These are phyloP conservation scores for Aspergillus sojae DNA, from an alignment of 2,329 filamentous ascomycete genomes.

Conservation along the genomic window DNA sequence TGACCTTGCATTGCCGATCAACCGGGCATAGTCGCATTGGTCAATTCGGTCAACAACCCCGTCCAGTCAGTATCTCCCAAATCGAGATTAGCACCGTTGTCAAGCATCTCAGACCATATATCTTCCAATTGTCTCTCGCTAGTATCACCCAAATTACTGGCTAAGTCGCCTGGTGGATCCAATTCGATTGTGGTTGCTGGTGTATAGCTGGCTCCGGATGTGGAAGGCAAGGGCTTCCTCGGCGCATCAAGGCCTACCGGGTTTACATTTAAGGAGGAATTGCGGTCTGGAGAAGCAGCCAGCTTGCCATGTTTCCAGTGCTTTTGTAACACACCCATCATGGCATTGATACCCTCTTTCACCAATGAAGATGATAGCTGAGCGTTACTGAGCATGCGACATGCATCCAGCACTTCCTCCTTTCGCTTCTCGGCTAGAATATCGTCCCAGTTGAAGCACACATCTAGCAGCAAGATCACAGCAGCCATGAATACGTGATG, in stretches of 20 bases:
- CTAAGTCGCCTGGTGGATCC: background rate
- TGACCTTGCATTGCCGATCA: conserved; percentile 4
- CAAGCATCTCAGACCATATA: conserved; percentile 35
- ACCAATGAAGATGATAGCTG: conserved; percentile 35
- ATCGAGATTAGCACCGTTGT: conserved; percentile 26
- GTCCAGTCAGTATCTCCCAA: conserved; percentile 34
- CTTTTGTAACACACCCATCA: conserved; percentile 40
- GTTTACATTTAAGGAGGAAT: background rate
- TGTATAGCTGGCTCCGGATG: background rate
- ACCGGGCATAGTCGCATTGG: conserved; percentile 24
- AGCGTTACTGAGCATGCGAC: conserved; percentile 40
- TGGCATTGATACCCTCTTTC: conserved; percentile 37
- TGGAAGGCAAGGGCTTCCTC: background rate
- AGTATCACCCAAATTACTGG: background rate
- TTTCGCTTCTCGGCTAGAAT: conserved; percentile 37
- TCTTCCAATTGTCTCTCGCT: conserved; percentile 29
- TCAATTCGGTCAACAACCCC: conserved; percentile 32
- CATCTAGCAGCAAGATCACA: conserved; percentile 43
- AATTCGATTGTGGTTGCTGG: background rate
- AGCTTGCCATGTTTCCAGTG: conserved; percentile 30
- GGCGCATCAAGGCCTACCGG: background rate
- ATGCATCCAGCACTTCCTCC: conserved; percentile 42
- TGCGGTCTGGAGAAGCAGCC: background rate
- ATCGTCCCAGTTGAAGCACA: conserved; percentile 45
- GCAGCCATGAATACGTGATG: conserved; percentile 47